phyloP scores from a whole-genome alignment of 495 filamentous ascomycete species.

The Penicillium daleae region DNA sequence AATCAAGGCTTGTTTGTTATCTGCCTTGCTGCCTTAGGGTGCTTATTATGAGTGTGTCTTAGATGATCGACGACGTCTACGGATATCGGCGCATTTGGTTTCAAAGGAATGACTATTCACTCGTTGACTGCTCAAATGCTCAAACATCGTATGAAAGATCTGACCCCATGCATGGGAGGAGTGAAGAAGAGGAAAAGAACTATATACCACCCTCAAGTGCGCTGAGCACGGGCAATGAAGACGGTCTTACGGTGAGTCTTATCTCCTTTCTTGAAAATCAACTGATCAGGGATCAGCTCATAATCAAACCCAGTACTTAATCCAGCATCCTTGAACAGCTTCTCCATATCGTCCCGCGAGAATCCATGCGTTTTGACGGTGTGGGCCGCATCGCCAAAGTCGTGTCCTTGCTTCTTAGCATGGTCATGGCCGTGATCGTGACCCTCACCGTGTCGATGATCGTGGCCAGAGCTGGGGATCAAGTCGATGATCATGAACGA shows the following conservation, averaged over 20 bases:
- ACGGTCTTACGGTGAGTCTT: conserved; percentile 33
- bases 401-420: conserved; percentile 8
- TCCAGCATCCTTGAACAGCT: conserved; percentile 57
- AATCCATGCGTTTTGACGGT: conserved; percentile 61
- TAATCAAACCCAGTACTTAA: conserved; percentile 48
- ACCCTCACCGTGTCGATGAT: conserved; percentile 14
- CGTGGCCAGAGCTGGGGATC: conserved; percentile 40
- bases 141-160: background rate
- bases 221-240: conserved; percentile 44
- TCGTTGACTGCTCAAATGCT: background rate
- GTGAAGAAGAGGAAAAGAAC: background rate
- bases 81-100: too few species aligned
- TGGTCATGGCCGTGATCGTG: conserved; percentile 32
- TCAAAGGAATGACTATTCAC: too few species aligned
- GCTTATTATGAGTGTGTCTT: background rate
- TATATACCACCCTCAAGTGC: conserved; percentile 17
- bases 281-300: conserved; percentile 35
- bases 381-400: conserved; percentile 5
- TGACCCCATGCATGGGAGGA: background rate
- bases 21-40: background rate
- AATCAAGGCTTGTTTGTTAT: background rate
- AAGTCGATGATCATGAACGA: conserved; percentile 70
- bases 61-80: background rate
- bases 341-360: conserved; percentile 51
- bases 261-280: conserved; percentile 34